phyloP scores from a whole-genome alignment of 2,329 filamentous ascomycete species.

The Chrysoporthe puriensis region DNA sequence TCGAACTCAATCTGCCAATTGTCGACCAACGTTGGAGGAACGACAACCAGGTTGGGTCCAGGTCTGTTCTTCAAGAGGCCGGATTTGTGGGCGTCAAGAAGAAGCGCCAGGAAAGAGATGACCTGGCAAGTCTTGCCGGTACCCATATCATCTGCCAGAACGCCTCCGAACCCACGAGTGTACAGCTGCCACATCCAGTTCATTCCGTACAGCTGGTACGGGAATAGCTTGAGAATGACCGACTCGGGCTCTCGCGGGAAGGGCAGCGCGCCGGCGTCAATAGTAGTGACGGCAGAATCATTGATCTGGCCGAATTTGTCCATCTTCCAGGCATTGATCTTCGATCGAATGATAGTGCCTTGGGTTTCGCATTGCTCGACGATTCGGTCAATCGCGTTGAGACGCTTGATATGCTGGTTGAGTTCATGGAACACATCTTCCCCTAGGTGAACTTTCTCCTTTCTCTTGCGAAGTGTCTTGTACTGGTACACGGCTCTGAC shows the following conservation, averaged over 20 bases:
- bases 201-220: constrained; percentile 90
- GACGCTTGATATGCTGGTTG: constrained; percentile 76
- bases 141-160: constrained; percentile 97
- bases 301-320: constrained; percentile 50
- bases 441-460: constrained; percentile 53
- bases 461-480: constrained; percentile 47
- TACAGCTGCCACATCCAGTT: constrained; percentile 93
- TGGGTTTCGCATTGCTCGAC: constrained; percentile 76
- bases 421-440: constrained; percentile 56
- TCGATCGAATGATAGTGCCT: constrained; percentile 58
- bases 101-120: constrained; percentile 84
- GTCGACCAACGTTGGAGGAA: constrained; percentile 90
- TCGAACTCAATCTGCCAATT: constrained; percentile 95
- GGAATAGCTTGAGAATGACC: constrained; percentile 84
- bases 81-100: constrained; percentile 66
- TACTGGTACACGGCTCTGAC: constrained; percentile 62
- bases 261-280: constrained; percentile 46
- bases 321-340: constrained; percentile 53
- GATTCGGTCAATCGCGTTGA: constrained; percentile 81
- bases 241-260: constrained; percentile 69
- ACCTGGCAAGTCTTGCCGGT: constrained; percentile 96
- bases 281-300: constrained; percentile 36
- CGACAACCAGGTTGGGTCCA: constrained; percentile 82
- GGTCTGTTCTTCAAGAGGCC: constrained; percentile 41
- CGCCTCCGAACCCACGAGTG: constrained; percentile 78